Evolutionary conservation across 495 filamentous ascomycete species (phyloP), one percentile per base, ranked within the genome.

Genomic region (Podospora australis): DNA sequence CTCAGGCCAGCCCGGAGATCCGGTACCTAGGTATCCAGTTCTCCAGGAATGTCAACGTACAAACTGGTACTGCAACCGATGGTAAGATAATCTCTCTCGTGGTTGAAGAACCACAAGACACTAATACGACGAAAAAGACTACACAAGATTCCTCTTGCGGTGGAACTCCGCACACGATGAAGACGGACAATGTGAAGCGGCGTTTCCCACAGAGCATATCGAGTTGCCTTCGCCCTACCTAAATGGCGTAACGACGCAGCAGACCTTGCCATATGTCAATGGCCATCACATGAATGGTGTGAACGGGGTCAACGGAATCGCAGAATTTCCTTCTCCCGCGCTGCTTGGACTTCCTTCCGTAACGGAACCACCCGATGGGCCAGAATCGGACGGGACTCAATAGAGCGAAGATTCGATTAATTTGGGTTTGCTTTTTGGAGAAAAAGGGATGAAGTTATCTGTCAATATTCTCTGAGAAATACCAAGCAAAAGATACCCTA

Each of bases 1-100:
- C 50, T 2, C 51, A 45, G 11, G 34, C 45, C 22, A 26, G 36
- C 2, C 35, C 53, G 16, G 58, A 60, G 23, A 49, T 67, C n/a
- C 62, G 65, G 20, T 57, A 65, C 29, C 54, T 68, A 17, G 60
- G 58, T 16, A 62, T 68, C 6, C 65, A 68, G 21, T 66, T 68
- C 21, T 60, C 59, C 0, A 50, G 58, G 20, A 59, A 57, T 40
- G 51, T 59, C 20, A 56, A 56, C 40, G 41, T 53, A 25, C 52
- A 53, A 32, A 21, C 54, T 13, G 50, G 48, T 19, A 55, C 14
- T 23, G n/a, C n/a, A n/a, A n/a, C n/a, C n/a, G 57, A 60, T n/a
- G 60, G 57, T 60, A 53, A 36, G 51, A 13, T 9, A 21, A 13
- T 7, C 3, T 22, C 14, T 3, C 13, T 20, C 9, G 30, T 29